A percentile compares a stretch with the other conserved stretches of the same genome.
Evolutionary conservation across 768 basidiomycete species (phyloP).

Genomic region (Dioszegia crocea): DNA sequence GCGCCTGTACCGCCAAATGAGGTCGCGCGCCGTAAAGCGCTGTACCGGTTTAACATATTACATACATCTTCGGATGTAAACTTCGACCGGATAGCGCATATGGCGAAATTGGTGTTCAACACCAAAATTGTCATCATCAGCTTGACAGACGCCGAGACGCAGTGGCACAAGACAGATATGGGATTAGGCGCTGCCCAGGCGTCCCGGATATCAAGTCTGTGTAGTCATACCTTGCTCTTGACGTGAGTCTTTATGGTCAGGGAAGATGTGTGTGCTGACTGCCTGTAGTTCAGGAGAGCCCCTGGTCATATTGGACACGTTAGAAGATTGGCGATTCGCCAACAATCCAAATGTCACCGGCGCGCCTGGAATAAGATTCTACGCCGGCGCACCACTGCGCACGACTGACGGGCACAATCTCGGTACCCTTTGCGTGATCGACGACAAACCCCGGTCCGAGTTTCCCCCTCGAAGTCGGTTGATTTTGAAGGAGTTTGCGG

Average conservation of each 20-base stretch:
- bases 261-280: background rate
- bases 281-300: constrained; percentile 63
- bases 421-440: constrained; percentile 75
- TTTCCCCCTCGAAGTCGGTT: constrained; percentile 85
- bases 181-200: constrained; percentile 55
- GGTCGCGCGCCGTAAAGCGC: constrained; percentile 69
- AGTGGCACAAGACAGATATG: constrained; percentile 85
- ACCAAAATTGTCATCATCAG: constrained; percentile 79
- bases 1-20: constrained; percentile 85
- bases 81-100: constrained; percentile 88
- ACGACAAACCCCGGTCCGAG: constrained; percentile 73
- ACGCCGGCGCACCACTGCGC: constrained; percentile 82
- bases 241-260: constrained; percentile 54
- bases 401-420: constrained; percentile 88
- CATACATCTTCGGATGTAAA: constrained; percentile 79
- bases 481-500: constrained; percentile 91
- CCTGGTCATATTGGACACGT: constrained; percentile 74
- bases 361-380: constrained; percentile 70
- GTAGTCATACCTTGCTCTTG: constrained; percentile 76
- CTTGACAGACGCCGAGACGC: constrained; percentile 75
- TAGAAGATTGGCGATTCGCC: constrained; percentile 79
- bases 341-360: constrained; percentile 72
- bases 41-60: constrained; percentile 90
- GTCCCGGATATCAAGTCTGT: constrained; percentile 66
- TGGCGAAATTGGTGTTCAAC: constrained; percentile 87